Evolutionary conservation across 2,329 filamentous ascomycete genomes (phyloP).

Genomic region (Colletotrichum sp.): DNA sequence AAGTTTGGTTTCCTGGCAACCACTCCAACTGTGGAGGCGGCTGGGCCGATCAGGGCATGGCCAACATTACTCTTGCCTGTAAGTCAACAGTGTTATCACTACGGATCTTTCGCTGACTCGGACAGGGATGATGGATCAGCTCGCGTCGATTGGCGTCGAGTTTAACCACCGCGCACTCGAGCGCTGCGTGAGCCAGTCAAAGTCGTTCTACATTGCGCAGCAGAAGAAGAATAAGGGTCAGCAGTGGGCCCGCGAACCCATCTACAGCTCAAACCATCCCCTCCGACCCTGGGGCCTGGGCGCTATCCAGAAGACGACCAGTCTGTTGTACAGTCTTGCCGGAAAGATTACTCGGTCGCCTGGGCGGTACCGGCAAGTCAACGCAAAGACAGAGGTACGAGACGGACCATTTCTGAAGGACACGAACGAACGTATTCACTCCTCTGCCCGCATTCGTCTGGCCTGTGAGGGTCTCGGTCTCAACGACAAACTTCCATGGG

Average conservation of each 20-base stretch:
- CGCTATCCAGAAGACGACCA: conserved; percentile 42
- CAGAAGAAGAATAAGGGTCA: conserved; percentile 18
- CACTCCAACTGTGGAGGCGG: conserved; percentile 76
- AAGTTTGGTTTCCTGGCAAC: conserved; percentile 72
- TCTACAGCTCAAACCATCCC: conserved; percentile 53
- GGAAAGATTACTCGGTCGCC: conserved; percentile 50
- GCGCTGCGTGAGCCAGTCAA: conserved; percentile 39
- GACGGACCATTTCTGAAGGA: conserved; percentile 47
- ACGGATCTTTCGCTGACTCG: neutral
- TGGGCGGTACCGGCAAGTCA: conserved; percentile 51
- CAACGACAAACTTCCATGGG: conserved; percentile 54
- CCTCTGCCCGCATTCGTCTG: conserved; percentile 58
- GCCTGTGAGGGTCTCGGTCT: conserved; percentile 54
- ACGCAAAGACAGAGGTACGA: conserved; percentile 42
- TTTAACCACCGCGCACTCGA: conserved; percentile 48
- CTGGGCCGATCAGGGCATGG: conserved; percentile 57
- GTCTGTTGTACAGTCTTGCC: conserved; percentile 47
- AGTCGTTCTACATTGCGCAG: conserved; percentile 28
- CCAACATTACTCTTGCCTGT: conserved; percentile 45
- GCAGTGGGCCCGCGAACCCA: conserved; percentile 52
- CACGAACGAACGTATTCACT: conserved; percentile 62
- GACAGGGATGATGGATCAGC: conserved; percentile 62
- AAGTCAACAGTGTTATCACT: conserved; percentile 21
- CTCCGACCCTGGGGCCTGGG: conserved; percentile 54
- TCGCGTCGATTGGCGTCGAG: conserved; percentile 55